A percentile compares a stretch with the other conserved stretches of the same genome.
phyloP scores from a whole-genome alignment of 225 moss, liverwort and hornwort species.

The Physcomitrellopsis africana region DNA sequence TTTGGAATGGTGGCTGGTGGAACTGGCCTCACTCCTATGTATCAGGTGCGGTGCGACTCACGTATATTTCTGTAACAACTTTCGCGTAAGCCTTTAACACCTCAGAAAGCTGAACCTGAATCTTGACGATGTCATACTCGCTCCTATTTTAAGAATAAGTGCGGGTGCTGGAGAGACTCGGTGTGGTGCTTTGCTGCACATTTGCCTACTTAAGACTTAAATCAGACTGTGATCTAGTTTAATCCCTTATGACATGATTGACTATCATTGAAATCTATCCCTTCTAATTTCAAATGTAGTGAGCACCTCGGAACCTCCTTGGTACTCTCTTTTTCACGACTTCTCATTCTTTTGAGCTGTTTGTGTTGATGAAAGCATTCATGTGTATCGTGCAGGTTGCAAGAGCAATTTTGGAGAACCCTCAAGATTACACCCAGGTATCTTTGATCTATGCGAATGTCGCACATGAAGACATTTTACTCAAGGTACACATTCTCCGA shows the following conservation, averaged over 20 bases:
- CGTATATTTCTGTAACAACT: not conserved
- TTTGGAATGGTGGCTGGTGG: conserved; percentile 99
- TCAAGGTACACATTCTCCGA: conserved; percentile 65
- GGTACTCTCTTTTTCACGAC: no score
- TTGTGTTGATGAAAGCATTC: not conserved
- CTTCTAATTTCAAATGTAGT: no score
- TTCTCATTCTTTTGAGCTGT: conserved; percentile 16
- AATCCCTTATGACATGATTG: no score
- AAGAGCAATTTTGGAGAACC: conserved; percentile 95
- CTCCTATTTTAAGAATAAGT: not conserved
- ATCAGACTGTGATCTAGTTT: no score
- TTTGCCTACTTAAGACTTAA: not conserved
- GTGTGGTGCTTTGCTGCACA: not conserved
- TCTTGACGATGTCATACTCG: not conserved
- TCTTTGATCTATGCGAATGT: conserved; percentile 92
- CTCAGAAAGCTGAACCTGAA: not conserved
- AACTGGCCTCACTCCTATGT: conserved; percentile 97
- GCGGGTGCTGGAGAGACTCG: not conserved
- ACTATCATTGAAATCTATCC: no score
- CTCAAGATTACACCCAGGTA: conserved; percentile 75
- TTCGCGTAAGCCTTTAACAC: not conserved
- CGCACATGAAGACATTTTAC: conserved; percentile 76
- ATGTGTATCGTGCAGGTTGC: conserved; percentile 68
- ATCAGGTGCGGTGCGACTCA: conserved; percentile 61
- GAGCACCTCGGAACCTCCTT: no score